Conservation (phyloP, 352 stramenopile species). For the Pythium grandisporangium region DNA sequence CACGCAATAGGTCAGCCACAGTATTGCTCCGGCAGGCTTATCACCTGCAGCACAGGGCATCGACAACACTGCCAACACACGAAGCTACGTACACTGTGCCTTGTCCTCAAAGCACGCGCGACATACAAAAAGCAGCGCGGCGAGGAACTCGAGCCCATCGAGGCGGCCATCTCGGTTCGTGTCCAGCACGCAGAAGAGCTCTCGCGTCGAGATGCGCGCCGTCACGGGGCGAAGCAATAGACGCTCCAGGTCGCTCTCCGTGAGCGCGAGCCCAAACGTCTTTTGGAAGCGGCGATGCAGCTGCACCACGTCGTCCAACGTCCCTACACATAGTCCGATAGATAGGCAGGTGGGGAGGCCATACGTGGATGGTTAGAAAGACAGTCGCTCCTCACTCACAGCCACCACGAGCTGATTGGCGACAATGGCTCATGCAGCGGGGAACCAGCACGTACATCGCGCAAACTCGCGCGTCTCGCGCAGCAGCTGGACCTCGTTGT, state of each 20-base stretch:
- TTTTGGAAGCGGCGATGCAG: slow-evolving; percentile 58
- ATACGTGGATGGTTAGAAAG: too few relatives aligned
- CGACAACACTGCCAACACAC: not conserved
- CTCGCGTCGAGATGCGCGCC: slow-evolving; percentile 45
- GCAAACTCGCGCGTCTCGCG: slow-evolving; percentile 76
- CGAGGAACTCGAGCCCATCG: slow-evolving; percentile 72
- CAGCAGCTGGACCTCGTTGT: slow-evolving; percentile 51
- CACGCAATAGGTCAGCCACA: too few relatives aligned
- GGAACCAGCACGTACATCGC: slow-evolving; percentile 27
- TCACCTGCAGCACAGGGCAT: not conserved
- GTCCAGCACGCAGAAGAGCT: slow-evolving; percentile 72
- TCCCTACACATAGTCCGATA: slow-evolving; percentile 51
- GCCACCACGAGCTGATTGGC: too few relatives aligned
- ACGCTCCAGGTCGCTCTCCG: slow-evolving; percentile 62
- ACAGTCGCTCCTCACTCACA: too few relatives aligned
- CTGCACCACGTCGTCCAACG: slow-evolving; percentile 50
- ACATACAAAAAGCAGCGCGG: slow-evolving; percentile 57
- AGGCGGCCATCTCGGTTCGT: slow-evolving; percentile 65
- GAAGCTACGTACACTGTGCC: slow-evolving; percentile 39
- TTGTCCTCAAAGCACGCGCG: slow-evolving; percentile 76
- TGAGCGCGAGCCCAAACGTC: slow-evolving; percentile 69
- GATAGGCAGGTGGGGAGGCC: too few relatives aligned
- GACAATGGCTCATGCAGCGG: too few relatives aligned
- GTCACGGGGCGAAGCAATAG: slow-evolving; percentile 55
- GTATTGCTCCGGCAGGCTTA: too few relatives aligned